Evolutionary conservation across 2,329 filamentous ascomycete genomes (phyloP).

Genomic region (Colletotrichum somersetense): DNA sequence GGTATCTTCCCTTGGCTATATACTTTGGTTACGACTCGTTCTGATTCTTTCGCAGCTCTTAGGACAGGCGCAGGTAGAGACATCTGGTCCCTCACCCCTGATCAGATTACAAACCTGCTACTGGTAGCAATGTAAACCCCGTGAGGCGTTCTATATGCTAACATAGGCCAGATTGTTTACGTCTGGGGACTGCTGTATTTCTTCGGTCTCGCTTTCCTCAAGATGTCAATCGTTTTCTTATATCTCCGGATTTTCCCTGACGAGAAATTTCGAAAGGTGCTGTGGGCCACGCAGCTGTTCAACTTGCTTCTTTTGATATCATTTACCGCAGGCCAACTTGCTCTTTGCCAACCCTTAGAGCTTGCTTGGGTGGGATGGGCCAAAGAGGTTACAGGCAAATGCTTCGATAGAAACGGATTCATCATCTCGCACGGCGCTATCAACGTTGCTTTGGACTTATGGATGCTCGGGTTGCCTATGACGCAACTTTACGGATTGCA

Average conservation of each 20-base stretch:
- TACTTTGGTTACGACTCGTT: neutral
- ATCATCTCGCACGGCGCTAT: conserved; percentile 56
- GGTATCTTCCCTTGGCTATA: neutral
- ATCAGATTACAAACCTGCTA: conserved; percentile 5
- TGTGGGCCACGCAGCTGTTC: conserved; percentile 42
- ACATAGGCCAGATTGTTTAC: conserved; percentile 49
- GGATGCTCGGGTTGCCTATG: conserved; percentile 58
- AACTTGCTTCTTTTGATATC: conserved; percentile 37
- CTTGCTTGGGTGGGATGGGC: conserved; percentile 57
- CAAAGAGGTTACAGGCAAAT: conserved; percentile 47
- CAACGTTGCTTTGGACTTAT: conserved; percentile 59
- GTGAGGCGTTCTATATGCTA: neutral
- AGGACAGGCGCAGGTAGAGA: neutral
- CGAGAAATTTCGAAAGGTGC: conserved; percentile 43
- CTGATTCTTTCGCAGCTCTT: neutral
- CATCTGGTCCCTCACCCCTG: conserved; percentile 8
- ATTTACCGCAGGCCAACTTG: conserved; percentile 56
- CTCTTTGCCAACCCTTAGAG: conserved; percentile 57
- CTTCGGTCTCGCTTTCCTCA: conserved; percentile 49
- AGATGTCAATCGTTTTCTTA: conserved; percentile 53
- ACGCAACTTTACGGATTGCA: conserved; percentile 49
- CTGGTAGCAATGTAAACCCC: neutral
- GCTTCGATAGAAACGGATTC: conserved; percentile 53
- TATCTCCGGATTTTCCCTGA: conserved; percentile 53
- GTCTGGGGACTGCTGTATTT: conserved; percentile 51